Conservation (phyloP, 176 grass and related monocot species). For the Cenchrus americanus region DNA sequence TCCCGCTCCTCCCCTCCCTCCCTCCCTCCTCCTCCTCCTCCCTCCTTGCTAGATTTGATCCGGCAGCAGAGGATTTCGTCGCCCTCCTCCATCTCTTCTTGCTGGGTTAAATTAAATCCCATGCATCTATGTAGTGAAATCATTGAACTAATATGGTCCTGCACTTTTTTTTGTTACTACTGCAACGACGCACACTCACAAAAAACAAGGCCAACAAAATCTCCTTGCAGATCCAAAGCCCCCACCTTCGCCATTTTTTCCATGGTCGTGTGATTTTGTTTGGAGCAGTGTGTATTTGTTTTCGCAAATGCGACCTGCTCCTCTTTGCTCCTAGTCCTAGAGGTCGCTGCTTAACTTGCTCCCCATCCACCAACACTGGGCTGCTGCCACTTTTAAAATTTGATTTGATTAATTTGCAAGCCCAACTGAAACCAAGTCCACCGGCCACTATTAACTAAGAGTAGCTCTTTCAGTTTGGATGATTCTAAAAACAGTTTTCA, state of each 20-base stretch:
- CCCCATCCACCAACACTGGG: slow-evolving; percentile 58
- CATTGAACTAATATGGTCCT: slow-evolving; percentile 1
- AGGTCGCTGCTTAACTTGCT: slow-evolving; percentile 44
- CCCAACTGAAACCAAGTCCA: slow-evolving; percentile 37
- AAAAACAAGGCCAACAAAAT: slow-evolving; percentile 52
- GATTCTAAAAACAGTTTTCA: background rate
- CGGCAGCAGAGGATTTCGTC: no score
- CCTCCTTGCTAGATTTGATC: no score
- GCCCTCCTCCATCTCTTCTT: no score
- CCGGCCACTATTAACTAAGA: no score
- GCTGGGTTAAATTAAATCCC: no score
- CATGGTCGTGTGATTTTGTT: slow-evolving; percentile 11
- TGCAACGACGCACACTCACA: slow-evolving; percentile 36
- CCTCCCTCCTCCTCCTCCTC: no score
- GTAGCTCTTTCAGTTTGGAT: background rate
- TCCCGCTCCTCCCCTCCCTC: no score
- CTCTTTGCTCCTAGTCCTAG: slow-evolving; percentile 43
- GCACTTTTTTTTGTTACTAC: slow-evolving; percentile 45
- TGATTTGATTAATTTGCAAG: background rate
- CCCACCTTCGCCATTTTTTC: slow-evolving; percentile 30
- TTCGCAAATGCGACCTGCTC: slow-evolving; percentile 40
- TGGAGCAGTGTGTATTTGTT: background rate
- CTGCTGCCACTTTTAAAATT: slow-evolving; percentile 29
- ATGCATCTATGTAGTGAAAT: no score
- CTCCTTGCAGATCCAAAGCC: slow-evolving; percentile 28